These are phyloP conservation scores for Cystobasidium sp. DNA, from an alignment of 1,284 basidiomycete genomes.

Conservation along the genomic window DNA sequence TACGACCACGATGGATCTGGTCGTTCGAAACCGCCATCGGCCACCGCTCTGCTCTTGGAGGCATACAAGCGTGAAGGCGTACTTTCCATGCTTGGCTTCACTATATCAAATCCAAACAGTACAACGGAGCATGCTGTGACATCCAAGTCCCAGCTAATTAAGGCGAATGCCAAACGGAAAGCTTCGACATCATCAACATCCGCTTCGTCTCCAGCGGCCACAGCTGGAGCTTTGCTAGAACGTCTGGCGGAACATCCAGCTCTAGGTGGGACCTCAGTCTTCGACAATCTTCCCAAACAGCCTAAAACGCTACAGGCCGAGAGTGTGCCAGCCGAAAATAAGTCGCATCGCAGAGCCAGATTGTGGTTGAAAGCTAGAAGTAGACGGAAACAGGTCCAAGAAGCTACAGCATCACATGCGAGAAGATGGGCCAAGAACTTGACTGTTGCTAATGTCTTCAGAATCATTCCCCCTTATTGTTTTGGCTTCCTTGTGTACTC, in stretches of 20 bases:
- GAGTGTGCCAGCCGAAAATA: neutral
- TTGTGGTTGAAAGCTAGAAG: slow-evolving; percentile 7
- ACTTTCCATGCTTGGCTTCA: slow-evolving; percentile 34
- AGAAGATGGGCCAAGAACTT: slow-evolving; percentile 11
- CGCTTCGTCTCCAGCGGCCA: neutral
- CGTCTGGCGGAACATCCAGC: slow-evolving; percentile 36
- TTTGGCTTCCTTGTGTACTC: slow-evolving; percentile 42
- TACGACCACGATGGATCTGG: neutral
- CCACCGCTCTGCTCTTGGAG: neutral
- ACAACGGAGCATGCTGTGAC: slow-evolving; percentile 14
- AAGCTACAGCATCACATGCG: slow-evolving; percentile 12
- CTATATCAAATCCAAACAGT: neutral
- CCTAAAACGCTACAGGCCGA: neutral
- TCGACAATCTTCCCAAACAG: slow-evolving; percentile 29
- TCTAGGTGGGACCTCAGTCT: slow-evolving; percentile 35
- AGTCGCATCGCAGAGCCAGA: slow-evolving; percentile 26
- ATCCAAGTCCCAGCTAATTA: slow-evolving; percentile 16
- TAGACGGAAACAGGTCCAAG: slow-evolving; percentile 7
- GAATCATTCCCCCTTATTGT: slow-evolving; percentile 40
- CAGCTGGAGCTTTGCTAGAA: slow-evolving; percentile 4
- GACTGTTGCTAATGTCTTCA: slow-evolving; percentile 33
- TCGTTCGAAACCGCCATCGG: slow-evolving; percentile 21
- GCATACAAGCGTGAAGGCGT: slow-evolving; percentile 26
- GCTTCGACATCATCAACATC: neutral
- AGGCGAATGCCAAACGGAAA: neutral